A percentile compares a stretch with the other conserved stretches of the same genome.
Evolutionary conservation across 1,284 basidiomycete species (phyloP).

Genomic region (Fomitopsis palustris): DNA sequence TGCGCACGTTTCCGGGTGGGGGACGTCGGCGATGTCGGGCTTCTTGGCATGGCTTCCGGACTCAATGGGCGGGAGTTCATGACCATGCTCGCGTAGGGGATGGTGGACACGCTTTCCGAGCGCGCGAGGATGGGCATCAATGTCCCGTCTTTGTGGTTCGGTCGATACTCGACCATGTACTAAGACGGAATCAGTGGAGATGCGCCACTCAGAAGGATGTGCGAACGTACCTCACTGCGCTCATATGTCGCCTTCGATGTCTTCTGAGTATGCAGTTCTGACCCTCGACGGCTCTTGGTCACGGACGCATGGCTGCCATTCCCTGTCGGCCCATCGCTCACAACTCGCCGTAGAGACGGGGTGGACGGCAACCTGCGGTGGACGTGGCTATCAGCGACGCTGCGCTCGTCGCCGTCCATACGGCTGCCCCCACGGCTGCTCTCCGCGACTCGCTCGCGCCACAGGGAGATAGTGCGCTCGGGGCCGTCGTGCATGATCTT

Average conservation of each 20-base stretch:
- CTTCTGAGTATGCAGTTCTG: conserved; percentile 12
- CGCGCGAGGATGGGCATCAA: conserved; percentile 16
- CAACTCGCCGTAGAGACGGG: conserved; percentile 17
- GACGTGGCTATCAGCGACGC: conserved; percentile 17
- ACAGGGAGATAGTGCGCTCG: conserved; percentile 32
- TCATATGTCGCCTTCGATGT: conserved; percentile 21
- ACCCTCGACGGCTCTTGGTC: conserved; percentile 4
- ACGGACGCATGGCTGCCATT: conserved; percentile 6
- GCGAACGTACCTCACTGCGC: conserved; percentile 26
- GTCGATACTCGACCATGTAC: conserved; percentile 29
- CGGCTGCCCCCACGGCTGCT: conserved; percentile 17
- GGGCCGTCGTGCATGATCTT: conserved; percentile 33
- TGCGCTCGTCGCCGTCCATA: conserved; percentile 13
- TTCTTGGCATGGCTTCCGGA: conserved; percentile 5
- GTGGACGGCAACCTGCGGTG: conserved; percentile 22
- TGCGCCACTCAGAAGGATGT: not conserved
- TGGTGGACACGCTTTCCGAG: conserved; percentile 14
- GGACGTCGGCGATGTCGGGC: conserved; percentile 15
- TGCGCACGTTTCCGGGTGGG: conserved; percentile 17
- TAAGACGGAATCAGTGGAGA: conserved; percentile 1
- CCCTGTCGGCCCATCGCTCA: conserved; percentile 13
- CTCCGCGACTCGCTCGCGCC: conserved; percentile 34
- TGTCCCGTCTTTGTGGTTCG: conserved; percentile 12
- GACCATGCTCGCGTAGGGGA: conserved; percentile 3
- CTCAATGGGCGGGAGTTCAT: conserved; percentile 13